These are phyloP conservation scores for Dimocarpus longan DNA, from an alignment of 345 rosid genomes.

Conservation along the genomic window DNA sequence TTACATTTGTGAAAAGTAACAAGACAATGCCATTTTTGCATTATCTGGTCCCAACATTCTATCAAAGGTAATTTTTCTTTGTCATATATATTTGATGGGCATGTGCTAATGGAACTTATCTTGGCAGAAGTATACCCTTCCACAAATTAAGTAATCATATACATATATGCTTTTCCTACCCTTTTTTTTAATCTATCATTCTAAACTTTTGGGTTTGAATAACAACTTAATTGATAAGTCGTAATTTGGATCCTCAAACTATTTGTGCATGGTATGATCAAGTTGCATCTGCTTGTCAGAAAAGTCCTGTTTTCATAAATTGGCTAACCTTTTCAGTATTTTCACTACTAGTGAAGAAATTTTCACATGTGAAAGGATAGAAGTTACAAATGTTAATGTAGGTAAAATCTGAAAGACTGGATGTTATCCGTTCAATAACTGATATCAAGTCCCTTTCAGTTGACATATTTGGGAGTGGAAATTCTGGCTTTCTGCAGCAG, in stretches of 20 bases:
- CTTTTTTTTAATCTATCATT: too few species aligned
- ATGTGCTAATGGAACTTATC: background rate
- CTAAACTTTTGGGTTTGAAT: background rate
- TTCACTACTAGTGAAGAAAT: background rate
- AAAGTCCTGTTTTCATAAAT: background rate
- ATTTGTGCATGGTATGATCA: too few species aligned
- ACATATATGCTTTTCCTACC: background rate
- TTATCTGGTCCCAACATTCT: background rate
- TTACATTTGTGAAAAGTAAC: background rate
- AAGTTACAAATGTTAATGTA: background rate
- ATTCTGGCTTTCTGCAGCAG: background rate
- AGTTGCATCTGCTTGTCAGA: too few species aligned
- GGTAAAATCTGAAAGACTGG: background rate
- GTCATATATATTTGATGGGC: background rate
- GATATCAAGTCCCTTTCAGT: background rate
- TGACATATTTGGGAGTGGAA: background rate
- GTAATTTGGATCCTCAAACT: too few species aligned
- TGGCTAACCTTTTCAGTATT: background rate
- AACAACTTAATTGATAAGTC: too few species aligned
- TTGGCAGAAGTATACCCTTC: background rate
- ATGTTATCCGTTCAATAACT: background rate
- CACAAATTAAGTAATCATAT: background rate
- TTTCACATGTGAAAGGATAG: background rate
- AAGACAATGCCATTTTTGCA: background rate
- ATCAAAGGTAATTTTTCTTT: background rate